Conservation (phyloP, 306 rosid genomes). For the Albizia julibrissin region DNA sequence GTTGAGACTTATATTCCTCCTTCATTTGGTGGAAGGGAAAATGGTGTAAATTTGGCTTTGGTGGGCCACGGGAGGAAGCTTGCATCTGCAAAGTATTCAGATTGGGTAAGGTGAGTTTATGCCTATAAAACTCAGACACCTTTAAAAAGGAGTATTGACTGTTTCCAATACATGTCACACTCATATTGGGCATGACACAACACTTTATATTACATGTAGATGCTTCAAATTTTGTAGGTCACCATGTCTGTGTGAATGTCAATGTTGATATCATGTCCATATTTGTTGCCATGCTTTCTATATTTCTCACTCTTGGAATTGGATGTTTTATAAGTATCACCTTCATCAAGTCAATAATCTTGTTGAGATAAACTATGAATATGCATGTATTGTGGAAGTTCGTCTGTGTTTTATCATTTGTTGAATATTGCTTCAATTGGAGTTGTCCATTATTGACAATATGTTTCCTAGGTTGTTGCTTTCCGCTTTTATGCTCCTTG, state of each 20-base stretch:
- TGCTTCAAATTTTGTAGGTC: background rate
- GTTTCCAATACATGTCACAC: background rate
- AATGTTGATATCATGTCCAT: background rate
- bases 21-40: conserved; percentile 49
- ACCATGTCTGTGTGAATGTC: background rate
- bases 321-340: conserved; percentile 1
- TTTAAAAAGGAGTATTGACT: background rate
- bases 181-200: background rate
- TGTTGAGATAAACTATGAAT: conserved; percentile 18
- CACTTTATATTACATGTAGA: background rate
- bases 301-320: background rate
- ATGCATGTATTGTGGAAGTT: background rate
- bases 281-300: background rate
- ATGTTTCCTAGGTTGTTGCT: conserved; percentile 8
- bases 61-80: conserved; percentile 71
- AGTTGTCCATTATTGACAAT: conserved; percentile 3
- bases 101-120: conserved; percentile 82
- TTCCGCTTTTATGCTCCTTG: conserved; percentile 11
- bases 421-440: conserved; percentile 5
- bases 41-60: conserved; percentile 70
- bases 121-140: background rate
- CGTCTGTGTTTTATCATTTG: conserved; percentile 6
- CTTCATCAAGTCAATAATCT: conserved; percentile 4
- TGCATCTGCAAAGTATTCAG: conserved; percentile 84
- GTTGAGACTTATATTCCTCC: conserved; percentile 58